These are phyloP conservation scores for Chaetomium fimeti DNA, from an alignment of 495 filamentous ascomycete species.

Conservation along the genomic window DNA sequence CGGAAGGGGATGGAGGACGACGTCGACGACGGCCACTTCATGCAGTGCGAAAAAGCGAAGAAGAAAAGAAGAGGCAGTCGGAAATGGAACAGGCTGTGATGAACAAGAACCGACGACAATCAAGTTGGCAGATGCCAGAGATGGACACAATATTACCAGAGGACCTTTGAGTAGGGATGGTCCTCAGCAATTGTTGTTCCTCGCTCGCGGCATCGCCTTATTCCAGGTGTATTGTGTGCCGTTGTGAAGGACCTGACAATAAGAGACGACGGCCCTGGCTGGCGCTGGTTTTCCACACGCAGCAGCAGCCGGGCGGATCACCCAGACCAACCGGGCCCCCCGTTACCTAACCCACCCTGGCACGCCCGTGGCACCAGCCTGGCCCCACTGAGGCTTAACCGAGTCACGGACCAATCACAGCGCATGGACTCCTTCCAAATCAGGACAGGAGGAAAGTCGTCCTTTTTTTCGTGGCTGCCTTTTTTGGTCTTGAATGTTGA, in stretches of 20 bases:
- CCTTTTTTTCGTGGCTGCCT: conserved; percentile 3
- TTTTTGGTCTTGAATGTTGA: background rate
- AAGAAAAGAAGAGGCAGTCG: background rate
- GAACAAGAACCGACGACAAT: background rate
- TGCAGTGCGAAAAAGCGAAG: background rate
- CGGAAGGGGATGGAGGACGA: background rate
- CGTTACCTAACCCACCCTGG: conserved; percentile 7
- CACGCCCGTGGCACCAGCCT: conserved; percentile 10
- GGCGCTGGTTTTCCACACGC: conserved; percentile 21
- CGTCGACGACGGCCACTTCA: background rate
- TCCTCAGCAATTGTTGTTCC: conserved; percentile 14
- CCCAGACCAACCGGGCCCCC: conserved; percentile 15
- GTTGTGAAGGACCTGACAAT: conserved; percentile 20
- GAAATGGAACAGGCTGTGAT: too few relatives aligned
- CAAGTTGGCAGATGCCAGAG: background rate
- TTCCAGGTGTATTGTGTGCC: background rate
- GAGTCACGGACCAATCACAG: conserved; percentile 31
- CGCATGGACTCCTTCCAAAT: conserved; percentile 32
- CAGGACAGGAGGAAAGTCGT: conserved; percentile 28
- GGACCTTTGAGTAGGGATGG: background rate
- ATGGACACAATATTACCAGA: background rate
- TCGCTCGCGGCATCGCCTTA: conserved; percentile 6
- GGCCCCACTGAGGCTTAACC: conserved; percentile 35
- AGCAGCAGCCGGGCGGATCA: background rate
- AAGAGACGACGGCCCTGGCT: conserved; percentile 13